These are phyloP conservation scores for Pueraria montana DNA, from an alignment of 306 rosid species.

Conservation along the genomic window DNA sequence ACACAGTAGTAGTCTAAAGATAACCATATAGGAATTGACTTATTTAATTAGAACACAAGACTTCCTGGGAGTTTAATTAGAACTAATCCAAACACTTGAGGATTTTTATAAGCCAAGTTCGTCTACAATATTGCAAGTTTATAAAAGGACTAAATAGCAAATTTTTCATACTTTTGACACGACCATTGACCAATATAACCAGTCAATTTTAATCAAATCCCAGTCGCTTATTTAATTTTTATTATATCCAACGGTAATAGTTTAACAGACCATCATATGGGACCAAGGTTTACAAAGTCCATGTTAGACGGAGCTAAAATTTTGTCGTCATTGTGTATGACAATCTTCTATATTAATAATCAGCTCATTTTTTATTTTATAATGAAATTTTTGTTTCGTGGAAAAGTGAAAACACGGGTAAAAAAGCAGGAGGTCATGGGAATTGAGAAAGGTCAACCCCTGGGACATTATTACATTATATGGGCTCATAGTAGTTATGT, in stretches of 20 bases:
- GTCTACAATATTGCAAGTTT: too few relatives aligned
- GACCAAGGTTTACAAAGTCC: background rate
- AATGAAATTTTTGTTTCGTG: background rate
- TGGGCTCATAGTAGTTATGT: conserved; percentile 43
- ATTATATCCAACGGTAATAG: too few relatives aligned
- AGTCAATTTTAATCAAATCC: too few relatives aligned
- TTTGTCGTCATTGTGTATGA: background rate
- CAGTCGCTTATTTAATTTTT: too few relatives aligned
- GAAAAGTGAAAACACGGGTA: background rate
- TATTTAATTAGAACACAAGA: background rate
- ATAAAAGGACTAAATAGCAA: too few relatives aligned
- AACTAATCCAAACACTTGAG: background rate
- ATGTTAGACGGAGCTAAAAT: background rate
- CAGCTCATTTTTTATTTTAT: background rate
- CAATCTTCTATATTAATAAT: background rate
- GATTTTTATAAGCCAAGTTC: too few relatives aligned
- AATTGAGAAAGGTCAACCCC: conserved; percentile 53
- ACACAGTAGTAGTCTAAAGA: background rate
- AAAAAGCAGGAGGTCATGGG: background rate
- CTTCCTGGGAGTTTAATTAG: background rate
- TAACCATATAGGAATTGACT: background rate
- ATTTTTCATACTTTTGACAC: too few relatives aligned
- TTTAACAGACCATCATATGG: background rate
- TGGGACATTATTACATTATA: conserved; percentile 14
- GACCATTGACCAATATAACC: too few relatives aligned